These are phyloP conservation scores for Candida pseudoglaebosa DNA, from an alignment of 805 yeast species.

Conservation along the genomic window DNA sequence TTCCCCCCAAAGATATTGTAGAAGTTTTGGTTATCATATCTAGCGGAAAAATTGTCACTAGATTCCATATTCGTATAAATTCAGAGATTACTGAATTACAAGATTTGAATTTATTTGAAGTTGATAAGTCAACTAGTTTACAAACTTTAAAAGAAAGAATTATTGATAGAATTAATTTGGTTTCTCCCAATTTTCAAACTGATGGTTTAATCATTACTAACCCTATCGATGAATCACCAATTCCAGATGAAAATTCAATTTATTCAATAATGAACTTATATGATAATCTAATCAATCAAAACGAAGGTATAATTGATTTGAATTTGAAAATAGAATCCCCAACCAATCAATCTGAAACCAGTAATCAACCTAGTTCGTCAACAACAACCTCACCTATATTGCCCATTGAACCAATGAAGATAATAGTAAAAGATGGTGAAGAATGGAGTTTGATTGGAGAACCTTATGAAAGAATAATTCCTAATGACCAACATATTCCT, in stretches of 20 bases:
- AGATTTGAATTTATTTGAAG: slow-evolving; percentile 18
- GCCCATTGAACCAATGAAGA: slow-evolving; percentile 18
- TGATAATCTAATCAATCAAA: slow-evolving; percentile 7
- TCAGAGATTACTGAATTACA: slow-evolving; percentile 15
- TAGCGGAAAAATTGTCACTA: slow-evolving; percentile 1
- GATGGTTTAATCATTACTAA: slow-evolving; percentile 21
- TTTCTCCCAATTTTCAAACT: slow-evolving; percentile 22
- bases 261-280: slow-evolving; percentile 11
- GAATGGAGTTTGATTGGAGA: slow-evolving; percentile 25
- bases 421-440: slow-evolving; percentile 16
- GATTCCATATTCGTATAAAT: slow-evolving; percentile 16
- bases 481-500: slow-evolving; percentile 4
- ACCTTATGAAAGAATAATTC: slow-evolving; percentile 18
- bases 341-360: not conserved
- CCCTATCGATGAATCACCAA: slow-evolving; percentile 8
- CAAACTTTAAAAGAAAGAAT: slow-evolving; percentile 17
- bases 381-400: slow-evolving; percentile 3
- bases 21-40: slow-evolving; percentile 1
- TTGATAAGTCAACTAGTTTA: slow-evolving; percentile 15
- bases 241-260: slow-evolving; percentile 7
- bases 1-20: slow-evolving; percentile 22
- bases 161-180: slow-evolving; percentile 17
- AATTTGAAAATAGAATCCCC: slow-evolving; percentile 10
- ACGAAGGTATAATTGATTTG: slow-evolving; percentile 11
- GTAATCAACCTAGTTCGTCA: not conserved